Evolutionary conservation across 257 asterid species (phyloP).

Genomic region (Solanum habrochaites): DNA sequence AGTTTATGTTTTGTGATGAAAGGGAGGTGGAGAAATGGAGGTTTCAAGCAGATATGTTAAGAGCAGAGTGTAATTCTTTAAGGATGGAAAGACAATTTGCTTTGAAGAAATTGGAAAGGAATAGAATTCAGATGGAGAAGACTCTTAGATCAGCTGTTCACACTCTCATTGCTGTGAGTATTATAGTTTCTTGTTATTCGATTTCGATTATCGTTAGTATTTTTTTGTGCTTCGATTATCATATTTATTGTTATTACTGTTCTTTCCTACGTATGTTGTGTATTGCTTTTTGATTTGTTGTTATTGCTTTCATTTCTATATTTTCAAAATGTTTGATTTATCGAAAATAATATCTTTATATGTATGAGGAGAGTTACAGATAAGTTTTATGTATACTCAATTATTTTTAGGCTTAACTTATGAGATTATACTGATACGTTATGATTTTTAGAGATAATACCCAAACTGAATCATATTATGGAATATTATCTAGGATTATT

Average conservation of each 20-base stretch:
- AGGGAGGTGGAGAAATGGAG: conserved; percentile 56
- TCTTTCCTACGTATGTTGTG: no score
- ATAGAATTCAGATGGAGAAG: conserved; percentile 46
- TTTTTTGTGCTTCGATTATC: not conserved
- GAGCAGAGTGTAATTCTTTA: conserved; percentile 71
- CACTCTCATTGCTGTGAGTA: conserved; percentile 60
- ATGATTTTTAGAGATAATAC: not conserved
- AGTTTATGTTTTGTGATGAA: not conserved
- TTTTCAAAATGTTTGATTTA: not conserved
- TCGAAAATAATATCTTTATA: not conserved
- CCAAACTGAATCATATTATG: not conserved
- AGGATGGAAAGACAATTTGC: conserved; percentile 75
- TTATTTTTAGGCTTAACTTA: rapidly evolving
- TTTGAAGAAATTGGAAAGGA: conserved; percentile 59
- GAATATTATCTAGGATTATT: not conserved
- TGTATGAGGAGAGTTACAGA: not conserved
- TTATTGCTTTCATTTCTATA: not conserved
- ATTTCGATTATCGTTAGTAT: not conserved
- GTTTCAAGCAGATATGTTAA: conserved; percentile 79
- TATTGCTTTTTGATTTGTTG: not conserved
- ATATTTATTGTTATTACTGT: no score
- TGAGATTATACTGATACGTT: not conserved
- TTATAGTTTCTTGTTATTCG: not conserved
- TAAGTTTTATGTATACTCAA: not conserved
- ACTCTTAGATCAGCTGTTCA: conserved; percentile 65